These are phyloP conservation scores for Backusella morwellensis DNA, from an alignment of 192 early-diverging fungal species.

Conservation along the genomic window DNA sequence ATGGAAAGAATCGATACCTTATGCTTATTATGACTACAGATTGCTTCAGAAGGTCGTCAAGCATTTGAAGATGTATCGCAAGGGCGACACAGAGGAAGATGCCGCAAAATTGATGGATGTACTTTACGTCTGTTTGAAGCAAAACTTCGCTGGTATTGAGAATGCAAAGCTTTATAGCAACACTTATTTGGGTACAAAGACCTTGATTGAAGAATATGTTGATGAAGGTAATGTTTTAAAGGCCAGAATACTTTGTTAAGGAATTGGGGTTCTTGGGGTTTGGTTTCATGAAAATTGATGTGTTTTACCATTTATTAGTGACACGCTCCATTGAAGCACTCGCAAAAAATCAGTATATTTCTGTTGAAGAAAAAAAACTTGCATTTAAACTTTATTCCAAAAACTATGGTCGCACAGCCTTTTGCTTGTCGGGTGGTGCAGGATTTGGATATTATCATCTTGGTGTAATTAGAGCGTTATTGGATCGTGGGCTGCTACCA, in stretches of 20 bases:
- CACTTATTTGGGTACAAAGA: slow-evolving; percentile 74
- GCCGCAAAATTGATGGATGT: slow-evolving; percentile 47
- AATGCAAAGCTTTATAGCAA: slow-evolving; percentile 71
- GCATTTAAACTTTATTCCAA: slow-evolving; percentile 63
- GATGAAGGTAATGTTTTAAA: slow-evolving; percentile 50
- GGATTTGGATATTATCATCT: slow-evolving; percentile 68
- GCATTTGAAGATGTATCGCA: slow-evolving; percentile 38
- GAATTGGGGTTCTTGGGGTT: neutral
- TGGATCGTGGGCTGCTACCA: slow-evolving; percentile 66
- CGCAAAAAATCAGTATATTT: slow-evolving; percentile 29
- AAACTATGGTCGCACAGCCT: slow-evolving; percentile 72
- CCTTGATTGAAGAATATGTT: slow-evolving; percentile 64
- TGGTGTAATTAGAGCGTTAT: slow-evolving; percentile 71
- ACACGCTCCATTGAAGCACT: slow-evolving; percentile 45
- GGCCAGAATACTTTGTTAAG: neutral
- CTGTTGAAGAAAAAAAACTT: slow-evolving; percentile 54
- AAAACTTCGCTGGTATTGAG: slow-evolving; percentile 76
- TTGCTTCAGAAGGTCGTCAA: slow-evolving; percentile 60
- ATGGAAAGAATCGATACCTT: slow-evolving; percentile 64
- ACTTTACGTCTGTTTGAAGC: slow-evolving; percentile 61
- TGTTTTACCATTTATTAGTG: slow-evolving; percentile 26
- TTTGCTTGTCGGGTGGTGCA: slow-evolving; percentile 80
- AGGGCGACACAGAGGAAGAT: slow-evolving; percentile 32
- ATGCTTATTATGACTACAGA: slow-evolving; percentile 62
- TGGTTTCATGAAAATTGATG: neutral